Conservation (phyloP, 2,329 filamentous ascomycete genomes). For the Colletotrichum acutatum region DNA sequence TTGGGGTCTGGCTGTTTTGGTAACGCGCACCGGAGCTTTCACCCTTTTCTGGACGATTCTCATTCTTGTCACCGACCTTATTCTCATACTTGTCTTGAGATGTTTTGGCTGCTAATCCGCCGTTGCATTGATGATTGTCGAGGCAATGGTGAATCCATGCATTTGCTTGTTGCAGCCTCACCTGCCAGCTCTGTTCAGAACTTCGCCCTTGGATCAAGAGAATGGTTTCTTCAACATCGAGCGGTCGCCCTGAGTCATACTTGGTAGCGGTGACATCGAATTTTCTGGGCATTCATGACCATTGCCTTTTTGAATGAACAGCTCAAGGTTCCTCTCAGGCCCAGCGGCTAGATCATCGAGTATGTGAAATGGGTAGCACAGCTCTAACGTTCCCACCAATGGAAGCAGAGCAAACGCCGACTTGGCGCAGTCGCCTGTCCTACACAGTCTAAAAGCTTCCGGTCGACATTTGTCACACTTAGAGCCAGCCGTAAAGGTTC, state of each 20-base stretch:
- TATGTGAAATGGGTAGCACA: constrained; percentile 7
- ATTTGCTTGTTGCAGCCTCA: background rate
- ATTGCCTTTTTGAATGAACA: background rate
- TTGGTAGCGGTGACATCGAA: background rate
- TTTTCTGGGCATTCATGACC: too few species aligned
- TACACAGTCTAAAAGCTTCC: background rate
- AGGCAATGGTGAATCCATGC: background rate
- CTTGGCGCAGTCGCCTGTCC: background rate
- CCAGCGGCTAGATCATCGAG: background rate
- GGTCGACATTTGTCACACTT: background rate
- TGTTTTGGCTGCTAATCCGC: background rate
- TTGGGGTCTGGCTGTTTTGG: background rate
- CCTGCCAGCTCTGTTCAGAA: background rate
- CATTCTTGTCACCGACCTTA: background rate
- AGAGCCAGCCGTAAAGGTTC: background rate
- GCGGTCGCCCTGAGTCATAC: background rate
- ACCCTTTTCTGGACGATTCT: background rate
- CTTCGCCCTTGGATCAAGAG: fast-evolving
- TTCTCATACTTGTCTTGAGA: too few species aligned
- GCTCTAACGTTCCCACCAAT: background rate
- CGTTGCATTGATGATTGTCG: background rate
- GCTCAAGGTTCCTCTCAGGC: background rate
- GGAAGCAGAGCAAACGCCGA: background rate
- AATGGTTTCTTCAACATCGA: background rate
- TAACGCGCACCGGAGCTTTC: background rate